Evolutionary conservation across 2,329 filamentous ascomycete species (phyloP).

Genomic region (Talaromyces sp.): DNA sequence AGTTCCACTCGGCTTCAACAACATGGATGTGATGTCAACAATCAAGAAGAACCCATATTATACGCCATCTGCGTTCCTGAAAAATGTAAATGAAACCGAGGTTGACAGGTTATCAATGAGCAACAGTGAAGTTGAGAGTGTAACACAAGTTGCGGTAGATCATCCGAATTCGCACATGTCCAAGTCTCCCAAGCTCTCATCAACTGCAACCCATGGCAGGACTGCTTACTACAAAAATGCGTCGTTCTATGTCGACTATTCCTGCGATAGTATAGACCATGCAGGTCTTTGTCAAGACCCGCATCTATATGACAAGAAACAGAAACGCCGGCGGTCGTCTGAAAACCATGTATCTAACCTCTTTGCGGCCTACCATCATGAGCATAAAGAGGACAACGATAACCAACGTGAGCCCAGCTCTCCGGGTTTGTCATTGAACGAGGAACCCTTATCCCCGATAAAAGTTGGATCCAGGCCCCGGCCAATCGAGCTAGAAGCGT

Average conservation of each 20-base stretch:
- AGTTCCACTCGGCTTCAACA: not conserved
- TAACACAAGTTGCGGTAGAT: not conserved
- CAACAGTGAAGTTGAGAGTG: slow-evolving; percentile 1
- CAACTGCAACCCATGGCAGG: slow-evolving; percentile 67
- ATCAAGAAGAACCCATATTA: not conserved
- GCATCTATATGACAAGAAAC: not conserved
- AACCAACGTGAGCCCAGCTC: not conserved
- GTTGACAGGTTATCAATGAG: slow-evolving; percentile 1
- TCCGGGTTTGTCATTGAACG: slow-evolving; percentile 1
- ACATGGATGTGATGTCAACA: not conserved
- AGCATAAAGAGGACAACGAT: not conserved
- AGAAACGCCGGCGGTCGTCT: not conserved
- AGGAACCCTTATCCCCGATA: not conserved
- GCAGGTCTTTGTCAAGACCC: not conserved
- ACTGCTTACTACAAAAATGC: slow-evolving; percentile 66
- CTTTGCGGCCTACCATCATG: not conserved
- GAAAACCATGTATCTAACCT: not conserved
- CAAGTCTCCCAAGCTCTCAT: slow-evolving; percentile 14
- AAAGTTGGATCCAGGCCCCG: slow-evolving; percentile 12
- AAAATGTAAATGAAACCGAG: not conserved
- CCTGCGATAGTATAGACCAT: not conserved
- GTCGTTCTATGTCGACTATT: slow-evolving; percentile 72
- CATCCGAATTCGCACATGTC: slow-evolving; percentile 15
- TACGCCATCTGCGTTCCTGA: slow-evolving; percentile 1
- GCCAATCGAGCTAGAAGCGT: slow-evolving; percentile 24